Evolutionary conservation across 73 alveolate genomes (phyloP).

Genomic region (Tetrahymena thermophila): DNA sequence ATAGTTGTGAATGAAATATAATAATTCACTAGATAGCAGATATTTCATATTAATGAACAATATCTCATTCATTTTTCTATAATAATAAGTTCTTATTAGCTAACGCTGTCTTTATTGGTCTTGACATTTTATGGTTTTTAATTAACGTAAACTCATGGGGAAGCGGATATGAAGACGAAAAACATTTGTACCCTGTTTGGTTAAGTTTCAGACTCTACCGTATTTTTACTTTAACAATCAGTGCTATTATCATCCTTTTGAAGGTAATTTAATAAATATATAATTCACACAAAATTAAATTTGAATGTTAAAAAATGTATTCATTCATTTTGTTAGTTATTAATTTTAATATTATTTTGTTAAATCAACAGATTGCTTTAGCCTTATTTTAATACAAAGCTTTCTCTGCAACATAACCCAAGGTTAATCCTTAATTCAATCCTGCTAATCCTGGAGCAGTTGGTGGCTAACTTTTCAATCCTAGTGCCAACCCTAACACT

Average conservation of each 20-base stretch:
- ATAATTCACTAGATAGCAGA: not conserved
- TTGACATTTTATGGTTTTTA: not conserved
- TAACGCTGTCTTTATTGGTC: not conserved
- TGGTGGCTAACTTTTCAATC: not conserved
- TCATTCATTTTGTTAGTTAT: too few relatives aligned
- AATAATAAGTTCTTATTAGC: not conserved
- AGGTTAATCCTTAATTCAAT: not conserved
- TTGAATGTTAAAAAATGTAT: not conserved
- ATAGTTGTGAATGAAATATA: not conserved
- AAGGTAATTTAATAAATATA: not conserved
- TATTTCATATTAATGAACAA: not conserved
- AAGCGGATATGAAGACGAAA: not conserved
- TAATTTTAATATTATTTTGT: too few relatives aligned
- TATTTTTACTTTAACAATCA: not conserved
- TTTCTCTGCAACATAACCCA: not conserved
- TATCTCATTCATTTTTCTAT: not conserved
- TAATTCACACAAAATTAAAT: not conserved
- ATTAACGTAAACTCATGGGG: not conserved
- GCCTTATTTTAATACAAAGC: not conserved
- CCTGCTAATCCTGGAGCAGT: not conserved
- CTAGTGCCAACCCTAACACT: not conserved
- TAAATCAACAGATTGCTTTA: not conserved
- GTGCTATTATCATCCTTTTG: not conserved
- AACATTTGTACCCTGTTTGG: not conserved
- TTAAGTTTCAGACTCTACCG: not conserved